Base-by-base conservation (phyloP, 768 basidiomycete species). In the Coprinellus micaceus region DNA sequence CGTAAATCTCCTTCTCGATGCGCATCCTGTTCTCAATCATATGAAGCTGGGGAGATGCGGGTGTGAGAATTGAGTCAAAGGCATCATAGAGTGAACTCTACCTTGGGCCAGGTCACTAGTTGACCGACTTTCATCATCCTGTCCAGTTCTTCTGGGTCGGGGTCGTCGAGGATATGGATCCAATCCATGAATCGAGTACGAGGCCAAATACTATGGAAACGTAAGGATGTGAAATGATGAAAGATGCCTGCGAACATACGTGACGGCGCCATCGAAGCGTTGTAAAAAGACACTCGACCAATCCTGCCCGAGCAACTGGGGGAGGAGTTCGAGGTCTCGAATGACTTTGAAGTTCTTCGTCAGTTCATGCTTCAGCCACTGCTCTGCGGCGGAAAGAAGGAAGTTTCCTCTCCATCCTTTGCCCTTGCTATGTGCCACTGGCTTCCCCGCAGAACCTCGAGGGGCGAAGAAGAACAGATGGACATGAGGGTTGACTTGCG, bases 291-390 rank as follows among this genome's bases (percentile, higher is more conserved):
- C 93, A 60, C 89, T 89, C 0, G 91, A 93, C 96, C 96, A 98
- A 68, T 99, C 96, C 67, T 81, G 93, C 2, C 95, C 95, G 4
- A 96, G 76, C 2, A 98, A 64, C 57, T 93, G 88, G n/a, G 97
- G 97, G 53, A 98, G 78, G 21, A 99, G 81, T 66, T 99, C 97
- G 1, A 99, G 80, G 68, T 98, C 97, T 40, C 97, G 88, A 57
- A 99, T 99, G 50, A 98, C 91, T 74, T 91, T 94, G 80, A 96
- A 95, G 66, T 98, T 97, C 77, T 98, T 98, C 3, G 93, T 91
- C 12, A 99, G 75, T 67, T 98, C 96, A 41, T 97, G 82, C 68
- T 98, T 98, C 58, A 97, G 77, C 84, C 91, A 94, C 62, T 96
- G 94, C 68, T 98, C 94, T 3, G 89, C 88, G 1, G 94, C 94